Evolutionary conservation across 2,329 filamentous ascomycete genomes (phyloP), one percentile per base, ranked within the genome.

Genomic region (Arthroderma uncinatum): DNA sequence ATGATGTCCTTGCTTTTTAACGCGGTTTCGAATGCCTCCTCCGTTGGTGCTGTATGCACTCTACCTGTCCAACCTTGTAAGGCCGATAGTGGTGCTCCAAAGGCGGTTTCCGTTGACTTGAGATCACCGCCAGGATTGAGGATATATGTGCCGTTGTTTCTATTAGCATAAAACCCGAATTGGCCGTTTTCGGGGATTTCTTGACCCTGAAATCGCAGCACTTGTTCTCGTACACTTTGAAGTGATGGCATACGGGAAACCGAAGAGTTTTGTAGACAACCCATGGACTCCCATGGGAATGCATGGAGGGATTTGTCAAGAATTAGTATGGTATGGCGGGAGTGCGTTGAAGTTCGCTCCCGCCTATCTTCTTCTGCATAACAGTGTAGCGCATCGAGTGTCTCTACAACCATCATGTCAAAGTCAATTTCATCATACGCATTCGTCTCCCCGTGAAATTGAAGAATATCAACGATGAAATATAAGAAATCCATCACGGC

Each of bases 381-480:
- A 0, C 82, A 80, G 53, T 84, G 82, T 25, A 98, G 75, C 1
- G 90, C 89, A 71, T 96, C 92, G 39, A 89, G 80, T 0, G 88
- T 89, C 64, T 95, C 90, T 39, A 97, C 79, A 4, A 91, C 83
- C 82, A 98, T 94, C 63, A 79, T 75, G 64, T 98, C 93, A 67
- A 97, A 95, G 70, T 97, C 92, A 61, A 98, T 88, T 73, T 98
- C 93, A 64, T 98, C 93, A 71, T 96, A 96, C 0, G 94, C 93
- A 67, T 97, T 98, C 52, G 84, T 82, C 73, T 98, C 94, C 14
- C 93, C 93, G 64, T 95, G 89, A 71, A 98, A 97, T 68, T 97
- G 93, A 2, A 98, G 78, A 54, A 97, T 91, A 65, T 98, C 93
- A 4, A 98, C 85, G 0, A 97, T 87, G 68, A 97, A 97, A 73